Base-by-base conservation (phyloP, 306 rosid species). In the Casuarina glauca region DNA sequence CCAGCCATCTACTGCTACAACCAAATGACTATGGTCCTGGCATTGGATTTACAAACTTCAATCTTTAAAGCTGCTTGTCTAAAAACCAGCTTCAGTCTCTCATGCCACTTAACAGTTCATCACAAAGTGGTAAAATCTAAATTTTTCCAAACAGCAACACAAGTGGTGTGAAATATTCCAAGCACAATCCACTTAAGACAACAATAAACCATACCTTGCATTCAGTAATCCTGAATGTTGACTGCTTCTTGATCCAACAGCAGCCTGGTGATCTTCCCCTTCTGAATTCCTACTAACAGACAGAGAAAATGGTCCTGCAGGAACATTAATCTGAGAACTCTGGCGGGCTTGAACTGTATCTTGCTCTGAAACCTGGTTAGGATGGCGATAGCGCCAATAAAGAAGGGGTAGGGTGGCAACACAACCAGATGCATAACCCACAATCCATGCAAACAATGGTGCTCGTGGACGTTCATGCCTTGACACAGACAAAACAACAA, bases 371-470 rank as follows among this genome's bases (percentile, higher is more conserved):
- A 51, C 69, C 83, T 85, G 97, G 81, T 84, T 91, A 79, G 87
- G 91, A 79, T 91, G 91, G 80, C 82, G 82, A 84, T 92, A 95
- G 76, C 99, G 91, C 99, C 99, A 95, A 79, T 84, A 93, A 68
- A 95, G 96, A 77, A 95, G 88, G 84, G 99, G 99, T 67, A 95
- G 90, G 46, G 89, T 95, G 73, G 97, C 96, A 89, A 85, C 86
- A 82, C 99, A 91, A 73, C 99, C 99, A 72, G 88, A 83, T 74
- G 97, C 97, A 86, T 93, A 92, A 16, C 99, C 97, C 41, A 95
- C 82, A 55, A 95, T 86, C 99, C 99, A 95, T 3, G 81, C 90
- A 87, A 87, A 87, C 90, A 95, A 86, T 10, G 99, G 99, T 6
- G 93, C 85, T 32, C 9, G 89, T 0, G 99, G 97, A 82, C 83